phyloP scores from a whole-genome alignment of 345 rosid species.

The Firmiana major region DNA sequence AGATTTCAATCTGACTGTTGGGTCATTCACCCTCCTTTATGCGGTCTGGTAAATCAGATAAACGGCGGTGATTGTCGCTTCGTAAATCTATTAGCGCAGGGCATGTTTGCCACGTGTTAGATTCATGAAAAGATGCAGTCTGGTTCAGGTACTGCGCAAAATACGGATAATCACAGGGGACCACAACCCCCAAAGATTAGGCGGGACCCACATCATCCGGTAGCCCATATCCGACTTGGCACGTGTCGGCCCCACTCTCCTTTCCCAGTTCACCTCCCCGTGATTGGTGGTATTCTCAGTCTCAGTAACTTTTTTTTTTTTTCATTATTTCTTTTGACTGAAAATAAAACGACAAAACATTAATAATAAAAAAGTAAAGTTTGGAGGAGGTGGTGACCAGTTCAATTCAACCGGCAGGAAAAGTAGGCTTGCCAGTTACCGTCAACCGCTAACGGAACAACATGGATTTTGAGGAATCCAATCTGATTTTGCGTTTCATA shows the following conservation, averaged over 20 bases:
- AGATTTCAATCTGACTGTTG: not conserved
- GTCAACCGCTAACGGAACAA: not conserved
- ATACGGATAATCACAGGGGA: not conserved
- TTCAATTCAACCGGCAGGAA: conserved; percentile 41
- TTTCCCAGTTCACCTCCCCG: not conserved
- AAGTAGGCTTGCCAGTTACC: not conserved
- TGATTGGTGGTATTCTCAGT: not conserved
- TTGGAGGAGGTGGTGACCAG: conserved; percentile 33
- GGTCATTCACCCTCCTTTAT: not conserved
- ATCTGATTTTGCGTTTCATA: not conserved
- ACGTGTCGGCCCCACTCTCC: not conserved
- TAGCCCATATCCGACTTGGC: not conserved
- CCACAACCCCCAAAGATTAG: not conserved
- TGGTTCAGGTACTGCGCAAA: not conserved
- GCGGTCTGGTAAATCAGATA: not conserved
- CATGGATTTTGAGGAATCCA: not conserved
- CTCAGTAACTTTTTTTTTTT: not conserved
- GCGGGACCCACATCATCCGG: not conserved
- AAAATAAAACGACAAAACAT: no score
- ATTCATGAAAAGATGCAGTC: not conserved
- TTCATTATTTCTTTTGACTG: not conserved
- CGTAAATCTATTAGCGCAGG: not conserved
- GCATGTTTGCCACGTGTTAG: not conserved
- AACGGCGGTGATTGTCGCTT: not conserved
- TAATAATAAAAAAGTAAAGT: not conserved